Conservation (phyloP, 169 alveolate species). For the Perkinsus olseni region DNA sequence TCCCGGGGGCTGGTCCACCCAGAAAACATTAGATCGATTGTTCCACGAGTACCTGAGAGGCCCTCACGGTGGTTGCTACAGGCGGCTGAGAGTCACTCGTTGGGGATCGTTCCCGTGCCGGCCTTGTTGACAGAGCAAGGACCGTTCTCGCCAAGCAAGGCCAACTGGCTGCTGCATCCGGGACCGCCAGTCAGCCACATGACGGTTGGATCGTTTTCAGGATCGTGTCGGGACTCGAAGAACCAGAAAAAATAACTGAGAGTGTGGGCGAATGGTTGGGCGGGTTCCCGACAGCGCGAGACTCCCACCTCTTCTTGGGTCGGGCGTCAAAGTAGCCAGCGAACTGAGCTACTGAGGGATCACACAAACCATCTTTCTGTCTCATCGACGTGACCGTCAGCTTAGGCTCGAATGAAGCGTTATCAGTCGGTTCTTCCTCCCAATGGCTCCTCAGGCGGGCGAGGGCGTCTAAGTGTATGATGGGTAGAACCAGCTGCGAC, state of each 20-base stretch:
- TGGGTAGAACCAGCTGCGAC: neutral
- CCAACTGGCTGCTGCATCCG: slow-evolving; percentile 67
- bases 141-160: slow-evolving; percentile 64
- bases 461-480: neutral
- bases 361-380: neutral
- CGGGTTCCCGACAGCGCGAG: neutral
- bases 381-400: neutral
- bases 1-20: slow-evolving; percentile 76
- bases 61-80: neutral
- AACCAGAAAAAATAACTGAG: slow-evolving; percentile 30
- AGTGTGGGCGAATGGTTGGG: neutral
- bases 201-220: slow-evolving; percentile 58
- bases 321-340: neutral
- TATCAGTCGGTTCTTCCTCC: neutral
- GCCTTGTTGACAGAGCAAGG: slow-evolving; percentile 38
- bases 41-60: slow-evolving; percentile 49
- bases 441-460: neutral
- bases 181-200: slow-evolving; percentile 80
- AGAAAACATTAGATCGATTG: slow-evolving; percentile 51
- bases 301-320: neutral
- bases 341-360: neutral
- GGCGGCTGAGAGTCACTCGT: slow-evolving; percentile 10
- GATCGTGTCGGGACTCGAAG: slow-evolving; percentile 24
- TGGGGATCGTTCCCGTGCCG: slow-evolving; percentile 19
- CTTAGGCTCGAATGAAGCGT: neutral